phyloP scores from a whole-genome alignment of 805 yeast species.

The Cyberlindnera nakhonratchasimensis region DNA sequence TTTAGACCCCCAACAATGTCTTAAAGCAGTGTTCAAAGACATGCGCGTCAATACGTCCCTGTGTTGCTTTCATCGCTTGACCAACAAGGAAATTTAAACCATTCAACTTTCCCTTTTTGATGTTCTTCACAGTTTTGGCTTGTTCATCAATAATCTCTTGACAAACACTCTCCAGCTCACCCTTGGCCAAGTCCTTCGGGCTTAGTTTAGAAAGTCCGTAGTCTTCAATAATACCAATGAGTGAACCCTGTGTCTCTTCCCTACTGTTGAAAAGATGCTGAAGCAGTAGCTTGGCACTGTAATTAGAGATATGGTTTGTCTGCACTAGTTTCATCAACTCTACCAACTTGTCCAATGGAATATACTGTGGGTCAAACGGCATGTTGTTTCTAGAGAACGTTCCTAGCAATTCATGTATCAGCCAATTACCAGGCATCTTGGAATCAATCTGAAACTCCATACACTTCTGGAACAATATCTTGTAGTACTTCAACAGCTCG shows the following conservation, averaged over 20 bases:
- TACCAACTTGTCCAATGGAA: conserved; percentile 45
- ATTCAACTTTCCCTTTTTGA: conserved; percentile 47
- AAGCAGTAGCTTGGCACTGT: conserved; percentile 65
- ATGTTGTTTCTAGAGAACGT: conserved; percentile 50
- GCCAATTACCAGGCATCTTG: conserved; percentile 66
- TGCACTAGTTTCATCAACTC: conserved; percentile 53
- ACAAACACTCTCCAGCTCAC: conserved; percentile 30
- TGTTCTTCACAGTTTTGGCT: conserved; percentile 54
- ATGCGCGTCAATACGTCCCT: conserved; percentile 49
- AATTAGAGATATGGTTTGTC: conserved; percentile 46
- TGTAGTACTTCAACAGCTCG: conserved; percentile 51
- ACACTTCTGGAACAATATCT: conserved; percentile 34
- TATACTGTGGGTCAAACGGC: conserved; percentile 29
- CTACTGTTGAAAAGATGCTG: conserved; percentile 55
- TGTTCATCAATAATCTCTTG: conserved; percentile 36
- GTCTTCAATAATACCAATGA: conserved; percentile 49
- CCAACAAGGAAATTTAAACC: conserved; percentile 81
- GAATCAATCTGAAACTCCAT: conserved; percentile 26
- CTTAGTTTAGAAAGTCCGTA: conserved; percentile 44
- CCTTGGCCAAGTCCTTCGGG: conserved; percentile 34
- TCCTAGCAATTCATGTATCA: conserved; percentile 78
- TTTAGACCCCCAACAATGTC: conserved; percentile 18
- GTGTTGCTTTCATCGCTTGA: conserved; percentile 73
- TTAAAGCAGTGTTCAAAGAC: conserved; percentile 35
- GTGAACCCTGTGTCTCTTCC: conserved; percentile 32